Evolutionary conservation across 1,284 basidiomycete species (phyloP), one percentile per base, ranked within the genome.

Genomic region (Apiotrichum domesticum): DNA sequence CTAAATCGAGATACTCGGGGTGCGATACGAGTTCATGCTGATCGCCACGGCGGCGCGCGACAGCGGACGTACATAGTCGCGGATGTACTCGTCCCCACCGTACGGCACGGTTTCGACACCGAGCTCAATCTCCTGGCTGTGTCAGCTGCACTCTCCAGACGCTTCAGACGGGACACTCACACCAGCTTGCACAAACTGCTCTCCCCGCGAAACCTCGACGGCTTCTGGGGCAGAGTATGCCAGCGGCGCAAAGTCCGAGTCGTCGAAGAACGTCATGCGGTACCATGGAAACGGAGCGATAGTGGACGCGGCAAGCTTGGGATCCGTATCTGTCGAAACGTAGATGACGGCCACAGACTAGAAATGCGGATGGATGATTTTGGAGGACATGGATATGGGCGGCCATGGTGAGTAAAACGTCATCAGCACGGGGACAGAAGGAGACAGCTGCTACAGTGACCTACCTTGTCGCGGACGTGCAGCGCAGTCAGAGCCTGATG

Each of bases 131-230:
- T 77, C 75, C 73, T 73, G 53, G 0, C 46, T 6, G 32, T 10
- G 45, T 1, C n/a, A 42, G 14, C 41, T 32, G 37, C 13, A 39
- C 7, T 39, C 8, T 8, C 37, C 7, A 39, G 37, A 39, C 37
- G 21, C 21, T 21, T 21, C 21, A 21, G 21, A 21, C 21, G 21
- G 21, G 9, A 21, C 8, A 68, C 70, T 58, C 59, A 74, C 73
- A 4, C 67, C 72, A n/a, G 72, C 76, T 46, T 73, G 68, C 1
- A 78, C 65, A 55, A 78, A 78, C 11, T 74, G 73, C 63, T 78
- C 77, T 4, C 74, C 76, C 35, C 77, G 60, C 35, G 71, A 60
- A 1, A 74, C 67, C 44, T 76, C 75, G n/a, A 67, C 66, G 51
- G 72, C 64, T 51, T 66, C 72, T 2, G 66, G 60, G 43, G 68